phyloP scores from a whole-genome alignment of 1,284 basidiomycete species.

The Crocinoboletus sp. region DNA sequence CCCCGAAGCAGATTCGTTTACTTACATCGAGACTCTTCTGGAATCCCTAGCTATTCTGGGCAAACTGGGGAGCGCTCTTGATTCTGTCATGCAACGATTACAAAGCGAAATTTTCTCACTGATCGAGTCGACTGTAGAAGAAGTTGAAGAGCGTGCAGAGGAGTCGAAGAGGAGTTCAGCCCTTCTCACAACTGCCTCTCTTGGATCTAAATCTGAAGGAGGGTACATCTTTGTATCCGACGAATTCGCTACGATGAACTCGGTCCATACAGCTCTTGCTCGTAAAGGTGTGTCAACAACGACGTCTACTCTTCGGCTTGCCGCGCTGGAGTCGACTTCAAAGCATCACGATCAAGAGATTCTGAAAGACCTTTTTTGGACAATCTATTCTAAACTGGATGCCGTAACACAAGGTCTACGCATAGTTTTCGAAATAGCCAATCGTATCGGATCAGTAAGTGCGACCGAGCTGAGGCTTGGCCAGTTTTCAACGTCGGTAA shows the following conservation, averaged over 20 bases:
- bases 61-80: slow-evolving; percentile 82
- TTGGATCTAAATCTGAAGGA: slow-evolving; percentile 38
- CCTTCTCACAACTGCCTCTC: slow-evolving; percentile 29
- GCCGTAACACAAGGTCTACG: slow-evolving; percentile 94
- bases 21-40: slow-evolving; percentile 91
- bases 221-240: slow-evolving; percentile 48
- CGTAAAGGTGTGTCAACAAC: slow-evolving; percentile 30
- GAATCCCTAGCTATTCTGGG: slow-evolving; percentile 92
- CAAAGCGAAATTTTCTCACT: slow-evolving; percentile 83
- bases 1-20: slow-evolving; percentile 91
- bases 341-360: slow-evolving; percentile 80
- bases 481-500: neutral
- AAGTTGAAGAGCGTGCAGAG: slow-evolving; percentile 86
- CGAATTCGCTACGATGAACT: slow-evolving; percentile 19
- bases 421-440: slow-evolving; percentile 89
- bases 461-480: slow-evolving; percentile 26
- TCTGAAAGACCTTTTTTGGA: slow-evolving; percentile 96
- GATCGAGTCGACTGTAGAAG: slow-evolving; percentile 85
- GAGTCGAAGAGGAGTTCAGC: slow-evolving; percentile 57
- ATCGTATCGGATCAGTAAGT: slow-evolving; percentile 78
- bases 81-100: slow-evolving; percentile 81
- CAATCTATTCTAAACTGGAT: slow-evolving; percentile 93
- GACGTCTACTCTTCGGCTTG: slow-evolving; percentile 59
- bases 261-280: slow-evolving; percentile 9
- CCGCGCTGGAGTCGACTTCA: slow-evolving; percentile 70